Base-by-base conservation (phyloP, 2,329 filamentous ascomycete genomes). In the Emmonsia crescens region DNA sequence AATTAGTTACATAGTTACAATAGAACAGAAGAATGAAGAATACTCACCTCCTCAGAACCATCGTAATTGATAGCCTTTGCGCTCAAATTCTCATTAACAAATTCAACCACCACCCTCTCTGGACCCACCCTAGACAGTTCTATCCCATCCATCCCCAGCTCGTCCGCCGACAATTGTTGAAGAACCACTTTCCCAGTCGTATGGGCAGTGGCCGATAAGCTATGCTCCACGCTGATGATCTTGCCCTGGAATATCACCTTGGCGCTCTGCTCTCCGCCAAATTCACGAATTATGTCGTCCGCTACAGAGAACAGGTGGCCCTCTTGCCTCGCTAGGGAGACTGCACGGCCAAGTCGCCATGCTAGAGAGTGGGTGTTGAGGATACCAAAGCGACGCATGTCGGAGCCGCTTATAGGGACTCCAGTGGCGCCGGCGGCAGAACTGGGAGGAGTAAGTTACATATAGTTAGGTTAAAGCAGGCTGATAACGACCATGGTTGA, bases 51-150 rank as follows among this genome's bases (percentile, higher is more conserved):
- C 24, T 64, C 57, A 40, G 33, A 56, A 9, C 63, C 63, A 27
- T 54, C 61, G 1, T 48, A 49, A 29, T 63, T 60, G 1, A 67
- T 54, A 12, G 65, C 66, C 60, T 68, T 70, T 0, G 82, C 85
- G 14, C 81, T 81, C 52, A 89, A 85, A 67, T 88, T 89, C 69
- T 89, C 86, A 71, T 89, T 89, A 73, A 88, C 88, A 76, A 89
- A 88, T 0, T 54, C 48, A 29, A 60, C 51, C 24, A 54, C 42
- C 14, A 60, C 31, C 27, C 1, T 62, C n/a, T 58, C 62, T 46
- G 71, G 66, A 1, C 67, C 65, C n/a, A n/a, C n/a, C 10, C 66
- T 65, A 24, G 64, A 59, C 9, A 58, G 59, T 10, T n/a, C 58
- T 27, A 58, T 60, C 19, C 14, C 58, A 29, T 63, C 60, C 40